Evolutionary conservation across 768 basidiomycete genomes (phyloP).

Genomic region (Tulasnella sp.): DNA sequence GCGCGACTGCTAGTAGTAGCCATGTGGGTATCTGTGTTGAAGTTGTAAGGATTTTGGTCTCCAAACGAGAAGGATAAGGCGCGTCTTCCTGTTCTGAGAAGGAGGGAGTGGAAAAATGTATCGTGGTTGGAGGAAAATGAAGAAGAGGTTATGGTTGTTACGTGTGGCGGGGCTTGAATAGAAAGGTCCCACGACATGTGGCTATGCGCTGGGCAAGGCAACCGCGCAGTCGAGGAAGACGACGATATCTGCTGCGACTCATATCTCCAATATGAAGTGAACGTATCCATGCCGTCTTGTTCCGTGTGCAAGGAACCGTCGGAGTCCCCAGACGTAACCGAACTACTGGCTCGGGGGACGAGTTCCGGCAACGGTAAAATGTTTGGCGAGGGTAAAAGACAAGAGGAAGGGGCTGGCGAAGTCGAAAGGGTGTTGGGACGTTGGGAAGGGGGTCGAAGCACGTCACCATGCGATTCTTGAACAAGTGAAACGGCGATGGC

Average conservation of each 20-base stretch:
- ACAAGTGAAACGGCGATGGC: slow-evolving; percentile 13
- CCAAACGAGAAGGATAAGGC: neutral
- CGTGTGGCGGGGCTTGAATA: neutral
- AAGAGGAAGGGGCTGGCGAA: slow-evolving; percentile 14
- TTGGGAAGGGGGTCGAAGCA: slow-evolving; percentile 5
- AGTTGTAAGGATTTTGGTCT: neutral
- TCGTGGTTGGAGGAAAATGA: neutral
- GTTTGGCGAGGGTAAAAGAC: slow-evolving; percentile 9
- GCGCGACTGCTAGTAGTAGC: slow-evolving; percentile 1
- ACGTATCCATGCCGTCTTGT: neutral
- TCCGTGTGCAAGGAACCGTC: neutral
- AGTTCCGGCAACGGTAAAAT: neutral
- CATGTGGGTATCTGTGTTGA: neutral
- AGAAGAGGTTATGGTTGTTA: neutral
- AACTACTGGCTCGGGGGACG: neutral
- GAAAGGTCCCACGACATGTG: neutral
- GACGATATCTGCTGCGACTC: neutral
- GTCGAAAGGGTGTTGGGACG: neutral
- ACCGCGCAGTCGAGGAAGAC: neutral
- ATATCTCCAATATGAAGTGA: neutral
- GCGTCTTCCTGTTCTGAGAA: neutral
- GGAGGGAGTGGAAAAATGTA: neutral
- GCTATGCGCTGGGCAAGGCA: neutral
- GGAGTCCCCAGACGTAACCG: neutral
- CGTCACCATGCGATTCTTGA: neutral